These are phyloP conservation scores for Leptomonas pyrrhocoris DNA, from an alignment of 208 protist genomes.

Conservation along the genomic window DNA sequence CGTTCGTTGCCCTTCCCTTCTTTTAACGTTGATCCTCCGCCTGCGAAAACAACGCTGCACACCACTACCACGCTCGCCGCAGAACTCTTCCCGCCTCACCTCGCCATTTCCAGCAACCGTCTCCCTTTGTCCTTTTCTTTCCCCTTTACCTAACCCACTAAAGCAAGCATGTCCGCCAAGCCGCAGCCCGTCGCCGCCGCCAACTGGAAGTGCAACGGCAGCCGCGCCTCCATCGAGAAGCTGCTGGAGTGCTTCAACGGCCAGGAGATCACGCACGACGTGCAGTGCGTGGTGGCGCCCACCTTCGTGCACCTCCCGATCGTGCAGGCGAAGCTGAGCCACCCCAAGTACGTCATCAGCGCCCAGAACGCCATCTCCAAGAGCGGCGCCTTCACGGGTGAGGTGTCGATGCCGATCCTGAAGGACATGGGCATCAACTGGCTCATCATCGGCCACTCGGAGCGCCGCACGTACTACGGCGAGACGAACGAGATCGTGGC, in stretches of 20 bases:
- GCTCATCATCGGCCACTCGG: constrained; percentile 98
- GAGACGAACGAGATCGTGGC: constrained; percentile 94
- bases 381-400: constrained; percentile 91
- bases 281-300: constrained; percentile 90
- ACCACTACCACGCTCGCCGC: too few relatives aligned
- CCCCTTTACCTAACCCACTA: background rate
- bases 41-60: too few relatives aligned
- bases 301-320: constrained; percentile 84
- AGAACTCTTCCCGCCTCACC: too few relatives aligned
- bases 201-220: constrained; percentile 97
- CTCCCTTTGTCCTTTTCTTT: background rate
- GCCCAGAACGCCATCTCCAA: constrained; percentile 90
- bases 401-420: constrained; percentile 90
- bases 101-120: background rate
- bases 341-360: constrained; percentile 79
- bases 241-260: constrained; percentile 81
- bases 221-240: constrained; percentile 60
- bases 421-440: constrained; percentile 94
- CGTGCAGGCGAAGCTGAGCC: constrained; percentile 60
- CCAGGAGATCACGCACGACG: constrained; percentile 60
- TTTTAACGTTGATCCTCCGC: too few relatives aligned
- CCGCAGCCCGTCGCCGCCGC: constrained; percentile 91
- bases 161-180: constrained; percentile 68
- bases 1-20: too few relatives aligned
- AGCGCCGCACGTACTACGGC: constrained; percentile 95